Conservation (phyloP, 2,329 filamentous ascomycete genomes). For the Pseudocercospora crystallina region DNA sequence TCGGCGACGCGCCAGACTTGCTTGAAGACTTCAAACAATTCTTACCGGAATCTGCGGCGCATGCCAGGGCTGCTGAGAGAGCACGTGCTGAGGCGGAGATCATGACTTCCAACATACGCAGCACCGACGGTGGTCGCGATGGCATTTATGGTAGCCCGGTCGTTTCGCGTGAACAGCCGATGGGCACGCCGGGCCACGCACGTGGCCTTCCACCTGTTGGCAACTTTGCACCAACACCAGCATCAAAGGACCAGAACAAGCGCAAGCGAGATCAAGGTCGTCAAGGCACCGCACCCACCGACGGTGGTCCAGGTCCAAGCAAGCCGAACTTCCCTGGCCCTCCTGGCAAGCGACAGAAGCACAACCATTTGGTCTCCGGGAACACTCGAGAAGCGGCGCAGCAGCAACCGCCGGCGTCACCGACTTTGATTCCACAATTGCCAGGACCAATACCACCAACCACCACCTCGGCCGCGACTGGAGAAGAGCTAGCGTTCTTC, state of each 20-base stretch:
- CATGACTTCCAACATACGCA: constrained; percentile 64
- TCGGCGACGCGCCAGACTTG: constrained; percentile 89
- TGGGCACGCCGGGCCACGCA: constrained; percentile 34
- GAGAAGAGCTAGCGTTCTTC: constrained; percentile 90
- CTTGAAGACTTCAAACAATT: constrained; percentile 99
- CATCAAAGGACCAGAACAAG: constrained; percentile 77
- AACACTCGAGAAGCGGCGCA: constrained; percentile 27
- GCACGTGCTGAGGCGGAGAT: constrained; percentile 67
- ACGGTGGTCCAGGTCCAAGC: constrained; percentile 29
- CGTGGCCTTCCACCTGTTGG: constrained; percentile 78
- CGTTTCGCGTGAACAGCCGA: constrained; percentile 38
- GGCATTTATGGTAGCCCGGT: constrained; percentile 42
- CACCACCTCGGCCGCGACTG: constrained; percentile 68
- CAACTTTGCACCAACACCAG: constrained; percentile 83
- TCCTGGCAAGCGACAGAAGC: constrained; percentile 66
- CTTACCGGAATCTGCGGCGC: constrained; percentile 82
- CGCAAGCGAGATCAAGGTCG: constrained; percentile 67
- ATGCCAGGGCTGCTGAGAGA: constrained; percentile 57
- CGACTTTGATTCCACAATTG: constrained; percentile 82
- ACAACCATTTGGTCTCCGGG: constrained; percentile 54
- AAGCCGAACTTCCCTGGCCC: constrained; percentile 26
- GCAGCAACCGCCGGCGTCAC: constrained; percentile 63
- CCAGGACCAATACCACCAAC: constrained; percentile 83
- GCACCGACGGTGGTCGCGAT: constrained; percentile 40
- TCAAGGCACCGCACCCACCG: constrained; percentile 47